Base-by-base conservation (phyloP, 768 basidiomycete genomes). In the Cystofilobasidium bisporidii region DNA sequence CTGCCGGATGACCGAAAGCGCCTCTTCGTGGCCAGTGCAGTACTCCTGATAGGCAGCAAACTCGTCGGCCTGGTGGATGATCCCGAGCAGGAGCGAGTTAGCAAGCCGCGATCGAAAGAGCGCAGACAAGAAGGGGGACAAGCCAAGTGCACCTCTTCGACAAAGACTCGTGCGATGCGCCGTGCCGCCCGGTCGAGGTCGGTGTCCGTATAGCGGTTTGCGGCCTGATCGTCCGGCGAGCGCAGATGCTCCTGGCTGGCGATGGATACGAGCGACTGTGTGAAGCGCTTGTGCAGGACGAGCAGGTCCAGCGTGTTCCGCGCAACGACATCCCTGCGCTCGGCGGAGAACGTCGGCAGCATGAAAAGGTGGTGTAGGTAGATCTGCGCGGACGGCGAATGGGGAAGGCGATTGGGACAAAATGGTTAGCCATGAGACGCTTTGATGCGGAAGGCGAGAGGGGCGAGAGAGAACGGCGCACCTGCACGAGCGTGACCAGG, bases 21-120 rank as follows among this genome's bases (percentile, higher is more conserved):
- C 92, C 71, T 88, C 87, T 61, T 84, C 83, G 73, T 97, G 93
- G 0, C 86, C 86, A 0, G 89, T 84, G 74, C 94, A 98, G 73
- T 91, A 97, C 17, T 82, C 78, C 75, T 91, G 84, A 78, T 99
- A 99, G 1, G 84, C 81, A 65, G 83, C 81, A 71, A 94, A 94
- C 43, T 81, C 79, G 20, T 85, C 79, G 30, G 86, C 86, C 91
- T 94, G 71, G 2, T 6, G 26, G 32, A 24, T 30, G 6, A 62
- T n/a, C n/a, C n/a, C n/a, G n/a, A n/a, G n/a, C n/a, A n/a, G n/a
- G n/a, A n/a, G n/a, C n/a, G n/a, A n/a, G n/a, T n/a, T n/a, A n/a
- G n/a, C n/a, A n/a, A n/a, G n/a, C n/a, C n/a, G n/a, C n/a, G n/a
- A n/a, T n/a, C n/a, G n/a, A n/a, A n/a, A n/a, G n/a, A n/a, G n/a